These are phyloP conservation scores for Castanea crenata DNA, from an alignment of 306 rosid species.

Conservation along the genomic window DNA sequence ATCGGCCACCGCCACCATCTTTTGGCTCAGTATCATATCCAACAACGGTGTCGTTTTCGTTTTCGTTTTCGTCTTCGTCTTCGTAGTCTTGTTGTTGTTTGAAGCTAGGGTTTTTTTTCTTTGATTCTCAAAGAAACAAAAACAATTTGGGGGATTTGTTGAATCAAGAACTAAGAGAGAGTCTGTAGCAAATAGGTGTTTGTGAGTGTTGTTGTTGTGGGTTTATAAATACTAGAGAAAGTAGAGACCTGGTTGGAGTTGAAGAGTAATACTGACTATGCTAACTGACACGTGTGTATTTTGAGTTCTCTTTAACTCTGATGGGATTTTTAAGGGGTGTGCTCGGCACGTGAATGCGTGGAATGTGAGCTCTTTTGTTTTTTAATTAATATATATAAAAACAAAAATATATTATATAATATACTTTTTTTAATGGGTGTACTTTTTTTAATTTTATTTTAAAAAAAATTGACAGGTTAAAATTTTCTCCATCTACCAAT, in stretches of 20 bases:
- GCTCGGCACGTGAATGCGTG: neutral
- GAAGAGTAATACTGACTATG: conserved; percentile 1
- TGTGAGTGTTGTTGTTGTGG: no score
- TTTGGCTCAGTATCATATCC: conserved; percentile 51
- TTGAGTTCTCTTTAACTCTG: no score
- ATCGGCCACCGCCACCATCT: conserved; percentile 64
- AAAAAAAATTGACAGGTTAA: neutral
- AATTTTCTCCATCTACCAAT: neutral
- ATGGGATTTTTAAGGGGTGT: neutral
- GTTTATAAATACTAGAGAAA: neutral
- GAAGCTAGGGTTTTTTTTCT: no score
- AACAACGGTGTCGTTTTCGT: conserved; percentile 1
- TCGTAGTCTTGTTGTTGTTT: no score
- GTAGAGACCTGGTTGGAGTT: conserved; percentile 15
- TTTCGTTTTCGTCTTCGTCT: neutral
- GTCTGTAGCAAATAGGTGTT: no score
- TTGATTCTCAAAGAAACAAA: no score
- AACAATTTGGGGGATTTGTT: no score
- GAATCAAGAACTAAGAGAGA: no score
- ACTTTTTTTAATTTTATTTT: neutral
- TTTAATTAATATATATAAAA: no score
- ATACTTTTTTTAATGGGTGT: no score
- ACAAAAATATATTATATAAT: no score
- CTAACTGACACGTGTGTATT: conserved; percentile 18
- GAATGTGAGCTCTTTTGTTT: neutral